A percentile compares a stretch with the other conserved stretches of the same genome.
These are phyloP conservation scores for Kwoniella dejecticola DNA, from an alignment of 768 basidiomycete genomes.

Conservation along the genomic window DNA sequence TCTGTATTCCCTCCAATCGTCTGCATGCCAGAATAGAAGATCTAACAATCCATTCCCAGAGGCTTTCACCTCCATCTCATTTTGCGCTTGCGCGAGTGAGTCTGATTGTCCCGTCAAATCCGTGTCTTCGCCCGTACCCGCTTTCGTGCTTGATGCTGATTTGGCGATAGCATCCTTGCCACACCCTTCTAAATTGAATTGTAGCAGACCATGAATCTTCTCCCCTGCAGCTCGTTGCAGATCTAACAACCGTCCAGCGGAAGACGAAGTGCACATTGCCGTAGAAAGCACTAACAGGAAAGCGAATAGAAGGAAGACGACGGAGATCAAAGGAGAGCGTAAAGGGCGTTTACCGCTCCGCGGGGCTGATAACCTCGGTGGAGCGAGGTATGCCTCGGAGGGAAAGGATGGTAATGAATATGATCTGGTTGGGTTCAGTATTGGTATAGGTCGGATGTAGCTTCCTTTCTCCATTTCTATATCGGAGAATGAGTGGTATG, in stretches of 20 bases:
- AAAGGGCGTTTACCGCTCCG: too few relatives aligned
- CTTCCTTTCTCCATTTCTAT: background rate
- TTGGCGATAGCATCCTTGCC: too few relatives aligned
- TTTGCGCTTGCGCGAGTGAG: too few relatives aligned
- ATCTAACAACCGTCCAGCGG: background rate
- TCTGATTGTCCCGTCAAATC: too few relatives aligned
- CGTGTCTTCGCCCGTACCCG: too few relatives aligned
- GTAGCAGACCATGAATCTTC: too few relatives aligned
- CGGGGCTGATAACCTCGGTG: background rate
- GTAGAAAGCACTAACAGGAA: slow-evolving; percentile 13
- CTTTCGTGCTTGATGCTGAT: too few relatives aligned
- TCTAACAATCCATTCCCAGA: background rate
- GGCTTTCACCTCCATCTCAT: background rate
- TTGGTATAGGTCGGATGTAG: too few relatives aligned
- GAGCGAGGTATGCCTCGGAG: slow-evolving; percentile 1
- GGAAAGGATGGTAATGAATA: slow-evolving; percentile 2
- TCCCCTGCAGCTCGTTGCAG: slow-evolving; percentile 6
- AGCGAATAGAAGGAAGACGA: slow-evolving; percentile 12
- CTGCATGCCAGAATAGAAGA: background rate
- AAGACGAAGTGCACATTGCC: slow-evolving; percentile 7
- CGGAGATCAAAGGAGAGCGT: slow-evolving; percentile 11
- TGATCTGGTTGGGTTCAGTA: background rate
- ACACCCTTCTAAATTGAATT: background rate
- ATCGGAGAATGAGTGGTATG: background rate
- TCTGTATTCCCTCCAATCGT: background rate